These are phyloP conservation scores for Skeletonema grethae DNA, from an alignment of 108 stramenopile species.

Conservation along the genomic window DNA sequence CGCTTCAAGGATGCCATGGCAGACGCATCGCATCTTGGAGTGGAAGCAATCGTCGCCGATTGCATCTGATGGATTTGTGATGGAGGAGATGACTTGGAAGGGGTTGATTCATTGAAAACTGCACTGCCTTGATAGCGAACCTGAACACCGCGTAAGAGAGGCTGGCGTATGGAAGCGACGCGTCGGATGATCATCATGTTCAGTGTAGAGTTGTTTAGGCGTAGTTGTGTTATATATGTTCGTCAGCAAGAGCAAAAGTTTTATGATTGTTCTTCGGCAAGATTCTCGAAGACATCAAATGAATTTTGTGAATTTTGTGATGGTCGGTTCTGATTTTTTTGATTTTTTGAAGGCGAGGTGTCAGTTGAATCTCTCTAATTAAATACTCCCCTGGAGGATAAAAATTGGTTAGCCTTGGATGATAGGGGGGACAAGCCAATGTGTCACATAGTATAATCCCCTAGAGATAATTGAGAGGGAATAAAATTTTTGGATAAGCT, in stretches of 20 bases:
- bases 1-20: conserved; percentile 25
- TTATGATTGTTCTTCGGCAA: neutral
- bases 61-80: neutral
- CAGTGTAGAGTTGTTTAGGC: neutral
- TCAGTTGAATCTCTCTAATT: too few species aligned
- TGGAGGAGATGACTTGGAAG: neutral
- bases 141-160: conserved; percentile 5
- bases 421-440: too few species aligned
- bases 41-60: neutral
- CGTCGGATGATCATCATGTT: conserved; percentile 8
- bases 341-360: too few species aligned
- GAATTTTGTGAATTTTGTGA: neutral
- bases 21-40: conserved; percentile 1
- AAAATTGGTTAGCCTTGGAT: too few species aligned
- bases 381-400: too few species aligned
- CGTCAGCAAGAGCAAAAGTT: too few species aligned
- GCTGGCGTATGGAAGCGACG: conserved; percentile 1
- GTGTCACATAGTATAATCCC: too few species aligned
- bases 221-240: neutral
- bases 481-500: too few species aligned
- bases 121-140: conserved; percentile 32
- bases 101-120: conserved; percentile 3
- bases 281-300: neutral
- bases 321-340: neutral
- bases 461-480: too few species aligned